Percentiles rank a stretch among this genome's conserved stretches.
Evolutionary conservation across 352 stramenopile genomes (phyloP).

Genomic region (Globisporangium takayamanum): DNA sequence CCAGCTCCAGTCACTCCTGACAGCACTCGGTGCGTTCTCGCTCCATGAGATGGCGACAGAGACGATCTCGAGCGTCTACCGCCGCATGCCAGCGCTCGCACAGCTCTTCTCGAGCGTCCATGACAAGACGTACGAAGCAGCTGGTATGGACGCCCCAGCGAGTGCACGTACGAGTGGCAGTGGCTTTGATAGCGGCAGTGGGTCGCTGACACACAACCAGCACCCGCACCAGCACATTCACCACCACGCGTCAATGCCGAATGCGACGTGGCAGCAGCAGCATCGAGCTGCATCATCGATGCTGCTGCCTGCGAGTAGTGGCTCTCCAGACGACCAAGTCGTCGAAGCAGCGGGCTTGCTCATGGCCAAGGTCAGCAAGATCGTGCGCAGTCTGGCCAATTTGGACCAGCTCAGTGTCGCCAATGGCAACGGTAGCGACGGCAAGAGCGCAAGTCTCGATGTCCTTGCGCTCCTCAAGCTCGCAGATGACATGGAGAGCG

Average conservation of each 20-base stretch:
- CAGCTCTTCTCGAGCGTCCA: constrained; percentile 39
- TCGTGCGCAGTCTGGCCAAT: constrained; percentile 49
- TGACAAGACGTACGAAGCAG: constrained; percentile 31
- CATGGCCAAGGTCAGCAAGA: constrained; percentile 49
- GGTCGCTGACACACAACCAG: too few species aligned
- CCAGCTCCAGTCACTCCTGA: constrained; percentile 49
- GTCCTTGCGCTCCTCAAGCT: constrained; percentile 46
- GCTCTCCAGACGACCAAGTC: constrained; percentile 13
- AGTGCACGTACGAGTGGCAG: too few species aligned
- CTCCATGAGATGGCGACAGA: constrained; percentile 49
- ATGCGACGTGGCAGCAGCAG: background rate
- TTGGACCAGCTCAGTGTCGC: constrained; percentile 22
- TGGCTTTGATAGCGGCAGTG: too few species aligned
- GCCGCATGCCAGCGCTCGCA: constrained; percentile 33
- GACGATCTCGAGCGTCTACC: constrained; percentile 41
- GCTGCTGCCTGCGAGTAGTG: background rate
- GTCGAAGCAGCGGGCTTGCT: constrained; percentile 35
- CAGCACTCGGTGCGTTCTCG: constrained; percentile 25
- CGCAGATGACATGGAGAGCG: constrained; percentile 42
- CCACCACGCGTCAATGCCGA: constrained; percentile 2
- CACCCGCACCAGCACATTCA: background rate
- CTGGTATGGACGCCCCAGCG: constrained; percentile 20
- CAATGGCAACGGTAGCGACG: background rate
- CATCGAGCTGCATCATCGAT: background rate
- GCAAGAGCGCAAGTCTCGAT: constrained; percentile 22